Evolutionary conservation across 140 eudicot species (phyloP).

Genomic region (Senecio squalidus): DNA sequence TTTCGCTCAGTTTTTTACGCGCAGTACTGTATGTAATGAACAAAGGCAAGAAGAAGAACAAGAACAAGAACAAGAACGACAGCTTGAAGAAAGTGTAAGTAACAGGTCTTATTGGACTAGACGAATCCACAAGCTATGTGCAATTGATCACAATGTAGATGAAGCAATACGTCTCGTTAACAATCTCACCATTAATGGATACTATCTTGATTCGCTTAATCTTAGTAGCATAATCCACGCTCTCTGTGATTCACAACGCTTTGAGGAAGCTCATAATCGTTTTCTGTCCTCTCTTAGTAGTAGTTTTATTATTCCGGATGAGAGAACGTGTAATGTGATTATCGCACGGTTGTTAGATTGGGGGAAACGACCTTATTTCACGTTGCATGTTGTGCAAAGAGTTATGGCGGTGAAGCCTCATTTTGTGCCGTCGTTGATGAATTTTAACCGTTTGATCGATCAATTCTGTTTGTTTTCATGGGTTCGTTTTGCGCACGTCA

Average conservation of each 20-base stretch:
- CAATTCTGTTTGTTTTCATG: conserved; percentile 38
- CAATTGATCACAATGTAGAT: conserved; percentile 44
- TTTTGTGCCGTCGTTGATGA: conserved; percentile 65
- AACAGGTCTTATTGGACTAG: conserved; percentile 49
- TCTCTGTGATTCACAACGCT: conserved; percentile 55
- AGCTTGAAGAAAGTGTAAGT: conserved; percentile 24
- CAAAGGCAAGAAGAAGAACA: conserved; percentile 11
- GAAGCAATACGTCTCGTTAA: conserved; percentile 55
- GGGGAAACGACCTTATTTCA: conserved; percentile 32
- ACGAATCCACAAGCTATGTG: conserved; percentile 64
- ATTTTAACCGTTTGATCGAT: conserved; percentile 74
- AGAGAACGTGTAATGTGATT: conserved; percentile 77
- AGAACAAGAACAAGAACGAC: neutral
- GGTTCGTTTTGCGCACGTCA: conserved; percentile 33
- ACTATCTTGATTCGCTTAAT: conserved; percentile 48
- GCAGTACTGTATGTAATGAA: neutral
- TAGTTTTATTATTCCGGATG: conserved; percentile 40
- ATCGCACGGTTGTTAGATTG: conserved; percentile 55
- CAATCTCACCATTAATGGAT: conserved; percentile 50
- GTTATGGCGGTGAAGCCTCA: conserved; percentile 40
- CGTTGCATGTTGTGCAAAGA: conserved; percentile 35
- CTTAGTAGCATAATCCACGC: conserved; percentile 71
- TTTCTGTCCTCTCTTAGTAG: conserved; percentile 12
- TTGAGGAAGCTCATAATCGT: conserved; percentile 58
- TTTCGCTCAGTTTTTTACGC: conserved; percentile 13